Base-by-base conservation (phyloP, 208 protist genomes). In the Phytomonas francai region DNA sequence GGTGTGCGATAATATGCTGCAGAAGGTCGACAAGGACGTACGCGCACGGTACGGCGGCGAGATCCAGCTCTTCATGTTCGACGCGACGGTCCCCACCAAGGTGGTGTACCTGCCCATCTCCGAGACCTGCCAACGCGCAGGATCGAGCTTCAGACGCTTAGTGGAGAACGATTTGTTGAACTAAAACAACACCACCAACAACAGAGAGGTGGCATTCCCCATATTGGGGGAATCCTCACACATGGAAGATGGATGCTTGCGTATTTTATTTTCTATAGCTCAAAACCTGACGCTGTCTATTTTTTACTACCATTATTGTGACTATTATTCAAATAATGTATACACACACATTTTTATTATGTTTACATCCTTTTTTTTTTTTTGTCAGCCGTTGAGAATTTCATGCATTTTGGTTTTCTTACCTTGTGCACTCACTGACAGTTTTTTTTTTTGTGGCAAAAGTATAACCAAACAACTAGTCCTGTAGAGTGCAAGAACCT, bases 1-100 rank as follows among this genome's bases (percentile, higher is more conserved):
- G 31, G 91, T 94, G 2, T 96, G 91, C 62, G 91, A 96, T 73
- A 96, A 94, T 70, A 96, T 94, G 88, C 71, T 96, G 54, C 85
- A 85, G 49, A 92, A 86, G 73, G 84, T 93, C 14, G 86, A 71
- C 49, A 84, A 83, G 61, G 91, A 96, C 61, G 86, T 96, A 27
- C 65, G 70, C 39, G 42, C 71, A 9, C 71, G 71, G 63, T 89
- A 92, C 77, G 79, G 88, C 34, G 83, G 82, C 51, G 84, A 92
- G 68, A 74, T 93, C 56, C 85, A 81, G 59, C 70, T 96, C 28
- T 96, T 91, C 76, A 93, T 96, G 88, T 96, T 89, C 69, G 91
- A 96, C 72, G 87, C 84, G 2, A 84, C 81, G 4, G 68, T 79
- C 27, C 86, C 91, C 2, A 81, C 81, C 68, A 91, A 92, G 62